These are phyloP conservation scores for Cocos nucifera DNA, from an alignment of 176 grass and related monocot species.

Conservation along the genomic window DNA sequence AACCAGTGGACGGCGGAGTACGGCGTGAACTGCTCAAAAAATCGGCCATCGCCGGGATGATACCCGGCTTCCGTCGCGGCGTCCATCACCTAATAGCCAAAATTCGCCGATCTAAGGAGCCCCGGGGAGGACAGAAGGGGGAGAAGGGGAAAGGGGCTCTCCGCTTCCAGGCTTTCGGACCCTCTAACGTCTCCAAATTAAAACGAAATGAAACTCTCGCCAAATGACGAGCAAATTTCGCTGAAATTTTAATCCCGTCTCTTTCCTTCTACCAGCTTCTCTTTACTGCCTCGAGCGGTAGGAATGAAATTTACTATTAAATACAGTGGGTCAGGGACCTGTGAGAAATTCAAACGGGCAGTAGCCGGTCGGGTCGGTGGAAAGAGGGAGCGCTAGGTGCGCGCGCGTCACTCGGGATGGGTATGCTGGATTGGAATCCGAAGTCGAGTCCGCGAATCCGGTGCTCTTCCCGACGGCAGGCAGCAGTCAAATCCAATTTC, in stretches of 20 bases:
- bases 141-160: not conserved
- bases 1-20: not conserved
- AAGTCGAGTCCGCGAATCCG: conserved; percentile 8
- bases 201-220: conserved; percentile 8
- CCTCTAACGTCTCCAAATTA: not conserved
- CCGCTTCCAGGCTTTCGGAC: not conserved
- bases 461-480: not conserved
- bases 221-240: not conserved
- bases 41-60: not conserved
- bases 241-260: not conserved
- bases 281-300: not conserved
- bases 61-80: not conserved
- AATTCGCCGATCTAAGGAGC: not conserved
- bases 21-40: not conserved
- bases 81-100: not conserved
- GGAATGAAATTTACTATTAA: conserved; percentile 4
- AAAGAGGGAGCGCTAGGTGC: not conserved
- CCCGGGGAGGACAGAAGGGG: not conserved
- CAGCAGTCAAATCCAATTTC: not conserved
- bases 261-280: not conserved
- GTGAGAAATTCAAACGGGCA: not conserved
- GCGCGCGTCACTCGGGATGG: not conserved
- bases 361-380: conserved; percentile 3
- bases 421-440: conserved; percentile 2
- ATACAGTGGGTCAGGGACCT: not conserved